Conservation (phyloP, 2,329 filamentous ascomycete species). For the Colletotrichum liaoningense region DNA sequence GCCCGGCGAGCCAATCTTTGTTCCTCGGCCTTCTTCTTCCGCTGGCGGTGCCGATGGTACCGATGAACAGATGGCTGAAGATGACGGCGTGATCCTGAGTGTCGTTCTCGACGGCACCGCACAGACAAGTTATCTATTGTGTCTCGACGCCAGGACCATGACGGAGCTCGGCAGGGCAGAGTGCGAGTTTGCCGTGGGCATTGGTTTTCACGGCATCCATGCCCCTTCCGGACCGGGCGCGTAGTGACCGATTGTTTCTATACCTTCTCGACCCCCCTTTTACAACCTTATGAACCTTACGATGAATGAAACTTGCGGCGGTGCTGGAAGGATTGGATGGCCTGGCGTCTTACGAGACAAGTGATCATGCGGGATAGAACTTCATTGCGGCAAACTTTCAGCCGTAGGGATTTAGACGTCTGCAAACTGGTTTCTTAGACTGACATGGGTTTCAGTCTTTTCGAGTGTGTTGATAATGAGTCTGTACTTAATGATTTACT, state of each 20-base stretch:
- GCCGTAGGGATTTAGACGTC: background rate
- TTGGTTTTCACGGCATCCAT: slow-evolving; percentile 75
- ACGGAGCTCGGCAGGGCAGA: slow-evolving; percentile 73
- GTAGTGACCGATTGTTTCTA: background rate
- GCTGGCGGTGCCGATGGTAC: slow-evolving; percentile 34
- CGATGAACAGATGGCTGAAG: slow-evolving; percentile 57
- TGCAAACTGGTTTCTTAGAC: background rate
- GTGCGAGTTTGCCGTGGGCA: slow-evolving; percentile 67
- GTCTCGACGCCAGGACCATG: slow-evolving; percentile 72
- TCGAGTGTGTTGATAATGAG: background rate
- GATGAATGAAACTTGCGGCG: background rate
- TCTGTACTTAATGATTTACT: background rate
- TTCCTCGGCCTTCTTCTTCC: slow-evolving; percentile 51
- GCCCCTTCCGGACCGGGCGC: slow-evolving; percentile 33
- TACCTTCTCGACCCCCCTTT: background rate
- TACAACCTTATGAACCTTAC: background rate
- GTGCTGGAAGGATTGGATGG: background rate
- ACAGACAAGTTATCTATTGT: slow-evolving; percentile 73
- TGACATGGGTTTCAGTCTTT: background rate
- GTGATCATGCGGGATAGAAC: background rate
- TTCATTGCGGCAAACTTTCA: background rate
- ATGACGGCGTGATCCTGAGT: slow-evolving; percentile 71
- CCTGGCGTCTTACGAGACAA: background rate
- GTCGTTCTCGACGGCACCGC: slow-evolving; percentile 73
- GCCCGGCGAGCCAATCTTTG: slow-evolving; percentile 77